Conservation (phyloP, 768 basidiomycete genomes). For the Agrocybe chaxingu region DNA sequence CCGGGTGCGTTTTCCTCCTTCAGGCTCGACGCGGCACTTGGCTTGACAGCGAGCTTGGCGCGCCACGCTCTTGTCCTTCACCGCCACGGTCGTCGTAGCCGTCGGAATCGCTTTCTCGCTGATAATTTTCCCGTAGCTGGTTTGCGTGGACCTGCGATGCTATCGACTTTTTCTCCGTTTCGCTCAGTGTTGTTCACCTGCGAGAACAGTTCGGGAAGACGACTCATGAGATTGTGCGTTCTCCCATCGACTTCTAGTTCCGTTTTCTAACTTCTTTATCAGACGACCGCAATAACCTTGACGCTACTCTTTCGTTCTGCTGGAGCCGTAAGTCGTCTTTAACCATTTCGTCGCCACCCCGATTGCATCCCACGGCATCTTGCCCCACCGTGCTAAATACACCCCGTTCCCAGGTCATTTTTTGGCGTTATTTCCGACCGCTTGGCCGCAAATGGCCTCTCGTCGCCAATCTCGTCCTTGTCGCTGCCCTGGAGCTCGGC, state of each 20-base stretch:
- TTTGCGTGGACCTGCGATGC: constrained; percentile 27
- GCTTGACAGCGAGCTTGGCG: too few relatives aligned
- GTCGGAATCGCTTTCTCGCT: neutral
- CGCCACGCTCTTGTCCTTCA: too few relatives aligned
- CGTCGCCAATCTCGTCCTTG: constrained; percentile 68
- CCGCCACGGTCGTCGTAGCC: neutral
- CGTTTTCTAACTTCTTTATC: constrained; percentile 47
- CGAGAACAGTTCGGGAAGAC: constrained; percentile 17
- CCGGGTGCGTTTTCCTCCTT: constrained; percentile 41
- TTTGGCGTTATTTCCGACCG: constrained; percentile 88
- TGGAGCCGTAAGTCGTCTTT: constrained; percentile 51
- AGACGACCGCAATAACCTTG: constrained; percentile 84
- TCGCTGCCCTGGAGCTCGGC: constrained; percentile 71
- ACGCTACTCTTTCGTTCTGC: constrained; percentile 88
- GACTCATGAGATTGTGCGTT: constrained; percentile 20
- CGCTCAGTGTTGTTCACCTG: constrained; percentile 19
- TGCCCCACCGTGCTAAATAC: neutral
- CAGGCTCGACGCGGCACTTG: neutral
- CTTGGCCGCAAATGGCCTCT: constrained; percentile 94
- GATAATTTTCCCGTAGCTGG: constrained; percentile 13
- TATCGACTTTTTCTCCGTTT: constrained; percentile 26
- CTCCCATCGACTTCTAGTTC: constrained; percentile 72
- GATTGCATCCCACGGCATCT: too few relatives aligned
- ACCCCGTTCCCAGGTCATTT: constrained; percentile 45
- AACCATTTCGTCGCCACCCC: neutral